phyloP scores from a whole-genome alignment of 768 basidiomycete species.

The Naganishia friedmannii region DNA sequence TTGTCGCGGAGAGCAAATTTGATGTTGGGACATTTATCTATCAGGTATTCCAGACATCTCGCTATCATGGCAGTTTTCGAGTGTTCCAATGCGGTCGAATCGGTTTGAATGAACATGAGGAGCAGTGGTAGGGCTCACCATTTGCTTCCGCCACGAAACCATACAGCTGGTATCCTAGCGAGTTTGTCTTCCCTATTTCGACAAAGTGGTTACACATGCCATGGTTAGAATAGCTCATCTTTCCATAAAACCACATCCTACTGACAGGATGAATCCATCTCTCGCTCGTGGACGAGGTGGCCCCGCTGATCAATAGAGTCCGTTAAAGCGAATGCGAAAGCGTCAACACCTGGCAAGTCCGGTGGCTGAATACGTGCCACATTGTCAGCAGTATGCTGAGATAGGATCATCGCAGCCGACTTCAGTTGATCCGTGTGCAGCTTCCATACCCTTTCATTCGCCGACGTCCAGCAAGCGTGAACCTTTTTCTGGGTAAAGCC shows the following conservation, averaged over 20 bases:
- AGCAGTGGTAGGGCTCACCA: background rate
- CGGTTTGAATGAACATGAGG: background rate
- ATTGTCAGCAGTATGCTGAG: background rate
- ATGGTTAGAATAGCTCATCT: too few species aligned
- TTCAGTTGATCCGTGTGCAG: background rate
- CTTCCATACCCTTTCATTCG: background rate
- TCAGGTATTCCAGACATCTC: background rate
- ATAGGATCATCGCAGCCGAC: background rate
- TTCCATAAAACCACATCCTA: too few species aligned
- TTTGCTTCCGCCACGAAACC: background rate
- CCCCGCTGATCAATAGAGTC: background rate
- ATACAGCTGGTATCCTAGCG: background rate
- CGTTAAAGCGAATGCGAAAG: background rate
- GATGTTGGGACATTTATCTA: background rate
- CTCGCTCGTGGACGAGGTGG: background rate
- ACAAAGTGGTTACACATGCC: too few species aligned
- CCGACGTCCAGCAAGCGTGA: background rate
- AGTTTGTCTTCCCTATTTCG: background rate
- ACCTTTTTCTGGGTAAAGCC: conserved; percentile 4
- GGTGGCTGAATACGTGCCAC: background rate
- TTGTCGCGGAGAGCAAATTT: background rate
- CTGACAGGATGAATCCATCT: background rate
- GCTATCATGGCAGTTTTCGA: background rate
- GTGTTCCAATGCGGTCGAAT: background rate
- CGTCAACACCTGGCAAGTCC: background rate